phyloP scores from a whole-genome alignment of 768 basidiomycete genomes.

The Royoungia palumana region DNA sequence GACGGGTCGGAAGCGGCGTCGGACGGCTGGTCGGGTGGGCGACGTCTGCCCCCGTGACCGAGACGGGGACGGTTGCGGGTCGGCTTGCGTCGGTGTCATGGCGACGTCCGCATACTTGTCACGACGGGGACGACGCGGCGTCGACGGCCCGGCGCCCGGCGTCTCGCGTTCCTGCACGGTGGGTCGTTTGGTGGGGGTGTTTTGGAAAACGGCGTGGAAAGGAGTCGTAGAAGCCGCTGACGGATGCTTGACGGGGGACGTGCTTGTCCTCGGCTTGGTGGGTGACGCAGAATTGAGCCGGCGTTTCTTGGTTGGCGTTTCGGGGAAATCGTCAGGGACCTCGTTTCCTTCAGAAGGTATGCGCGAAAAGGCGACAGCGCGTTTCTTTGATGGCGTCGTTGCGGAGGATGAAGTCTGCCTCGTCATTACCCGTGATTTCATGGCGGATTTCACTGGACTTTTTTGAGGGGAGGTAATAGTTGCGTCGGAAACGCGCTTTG shows the following conservation, averaged over 20 bases:
- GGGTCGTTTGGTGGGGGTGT: constrained; percentile 5
- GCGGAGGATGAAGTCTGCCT: not conserved
- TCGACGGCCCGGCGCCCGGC: constrained; percentile 20
- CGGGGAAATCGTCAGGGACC: constrained; percentile 31
- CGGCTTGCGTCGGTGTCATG: constrained; percentile 10
- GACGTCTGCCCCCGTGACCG: constrained; percentile 13
- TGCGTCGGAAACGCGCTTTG: not conserved
- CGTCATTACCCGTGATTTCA: constrained; percentile 11
- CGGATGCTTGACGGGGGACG: constrained; percentile 9
- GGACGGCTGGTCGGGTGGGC: constrained; percentile 13
- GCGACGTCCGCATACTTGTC: constrained; percentile 3
- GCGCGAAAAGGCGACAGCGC: constrained; percentile 16
- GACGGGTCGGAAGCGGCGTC: constrained; percentile 45
- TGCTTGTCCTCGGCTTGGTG: constrained; percentile 11
- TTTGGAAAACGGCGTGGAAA: constrained; percentile 19
- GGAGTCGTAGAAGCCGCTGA: constrained; percentile 3
- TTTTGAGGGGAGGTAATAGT: constrained; percentile 14
- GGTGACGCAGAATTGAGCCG: constrained; percentile 25
- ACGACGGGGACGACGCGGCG: constrained; percentile 19
- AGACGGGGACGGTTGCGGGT: constrained; percentile 24
- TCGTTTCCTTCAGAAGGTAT: constrained; percentile 23
- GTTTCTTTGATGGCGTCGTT: constrained; percentile 33
- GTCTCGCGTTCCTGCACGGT: not conserved
- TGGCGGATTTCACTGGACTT: constrained; percentile 17
- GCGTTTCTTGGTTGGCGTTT: constrained; percentile 43